These are phyloP conservation scores for Rubus parviflorus DNA, from an alignment of 306 rosid genomes.

Conservation along the genomic window DNA sequence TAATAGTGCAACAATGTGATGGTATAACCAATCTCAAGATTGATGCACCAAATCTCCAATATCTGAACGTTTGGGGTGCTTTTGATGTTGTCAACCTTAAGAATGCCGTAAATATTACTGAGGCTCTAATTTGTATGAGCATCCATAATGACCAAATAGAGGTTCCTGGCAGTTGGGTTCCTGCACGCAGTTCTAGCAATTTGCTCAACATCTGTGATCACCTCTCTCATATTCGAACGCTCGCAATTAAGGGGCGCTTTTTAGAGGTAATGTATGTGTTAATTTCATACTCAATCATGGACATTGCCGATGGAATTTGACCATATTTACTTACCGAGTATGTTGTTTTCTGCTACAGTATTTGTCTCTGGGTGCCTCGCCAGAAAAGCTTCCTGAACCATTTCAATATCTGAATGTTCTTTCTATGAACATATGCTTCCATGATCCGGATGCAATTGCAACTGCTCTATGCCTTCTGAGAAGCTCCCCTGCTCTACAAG, in stretches of 20 bases:
- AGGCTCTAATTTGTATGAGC: constrained; percentile 1
- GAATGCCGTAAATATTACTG: constrained; percentile 43
- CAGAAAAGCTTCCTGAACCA: constrained; percentile 36
- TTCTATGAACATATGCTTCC: constrained; percentile 44
- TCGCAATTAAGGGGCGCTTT: constrained; percentile 42
- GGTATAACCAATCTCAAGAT: constrained; percentile 47
- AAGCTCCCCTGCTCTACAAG: constrained; percentile 56
- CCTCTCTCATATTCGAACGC: constrained; percentile 39
- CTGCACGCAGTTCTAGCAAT: constrained; percentile 30
- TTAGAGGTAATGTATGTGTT: constrained; percentile 39
- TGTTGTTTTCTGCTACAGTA: constrained; percentile 25
- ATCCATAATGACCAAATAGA: constrained; percentile 4
- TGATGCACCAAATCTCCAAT: constrained; percentile 44
- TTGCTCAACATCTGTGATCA: constrained; percentile 41
- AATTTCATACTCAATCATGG: neutral
- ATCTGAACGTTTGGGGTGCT: neutral
- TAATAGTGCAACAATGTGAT: constrained; percentile 44
- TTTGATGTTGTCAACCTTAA: constrained; percentile 44
- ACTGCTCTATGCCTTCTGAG: constrained; percentile 51
- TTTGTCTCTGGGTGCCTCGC: constrained; percentile 44
- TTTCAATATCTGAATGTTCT: constrained; percentile 46
- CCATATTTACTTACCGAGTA: neutral
- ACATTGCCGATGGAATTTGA: neutral
- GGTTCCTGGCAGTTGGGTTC: neutral
- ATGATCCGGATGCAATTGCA: constrained; percentile 43